Base-by-base conservation (phyloP, 176 grass and related monocot genomes). In the Carex cristatella region DNA sequence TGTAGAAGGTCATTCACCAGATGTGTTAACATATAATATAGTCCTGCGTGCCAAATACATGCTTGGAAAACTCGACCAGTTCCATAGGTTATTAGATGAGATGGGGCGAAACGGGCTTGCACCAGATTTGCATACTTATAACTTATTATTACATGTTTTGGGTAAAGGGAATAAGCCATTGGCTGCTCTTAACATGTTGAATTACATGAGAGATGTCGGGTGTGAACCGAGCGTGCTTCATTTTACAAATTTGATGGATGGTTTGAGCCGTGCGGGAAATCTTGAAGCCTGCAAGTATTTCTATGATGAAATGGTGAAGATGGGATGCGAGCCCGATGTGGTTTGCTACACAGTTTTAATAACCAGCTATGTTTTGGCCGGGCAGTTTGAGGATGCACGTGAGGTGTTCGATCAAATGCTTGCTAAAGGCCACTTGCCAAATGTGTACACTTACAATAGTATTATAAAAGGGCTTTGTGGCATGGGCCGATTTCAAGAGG, bases 231-330 rank as follows among this genome's bases (percentile, higher is more conserved):
- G 62, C 91, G 91, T 95, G 49, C 93, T 98, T 32, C 93, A 95
- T 94, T 98, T 98, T 83, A 98, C 95, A 59, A 95, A 94, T 68
- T 85, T 98, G 89, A 95, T 98, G 5, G 93, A 98, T 71, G 95
- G 95, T 82, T 90, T 98, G 79, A 94, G 95, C 80, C 91, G 91
- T 83, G 89, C 89, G 37, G 91, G 92, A 30, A 98, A 98, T 84
- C 81, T 98, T 74, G 88, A 94, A 89, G 93, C 95, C n/a, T 98
- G 91, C 88, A 90, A 83, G 81, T 95, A 98, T 80, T 98, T 98
- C 82, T 98, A 91, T 58, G 91, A 94, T 40, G 93, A 98, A 91
- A 98, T 98, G 95, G 15, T 98, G 32, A 93, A 94, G 59, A 98
- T 92, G 92, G 92, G 88, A 37, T 90, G 89, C 70, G 74, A 93